Conservation (phyloP, 2,329 filamentous ascomycete species). For the Mycogone perniciosa region DNA sequence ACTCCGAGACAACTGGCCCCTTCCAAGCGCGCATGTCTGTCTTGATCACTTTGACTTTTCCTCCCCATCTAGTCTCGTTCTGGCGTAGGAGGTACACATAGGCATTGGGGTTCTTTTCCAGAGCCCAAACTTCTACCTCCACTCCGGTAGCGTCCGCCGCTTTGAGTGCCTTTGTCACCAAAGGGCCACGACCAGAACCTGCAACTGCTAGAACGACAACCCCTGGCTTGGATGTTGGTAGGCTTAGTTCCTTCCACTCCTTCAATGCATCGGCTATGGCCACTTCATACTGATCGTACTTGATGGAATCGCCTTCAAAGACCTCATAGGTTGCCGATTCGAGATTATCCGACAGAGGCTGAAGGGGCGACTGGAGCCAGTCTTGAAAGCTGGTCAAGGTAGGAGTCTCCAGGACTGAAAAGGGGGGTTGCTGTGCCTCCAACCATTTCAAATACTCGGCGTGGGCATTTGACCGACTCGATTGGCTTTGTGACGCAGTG, state of each 20-base stretch:
- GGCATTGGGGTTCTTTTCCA: constrained; percentile 98
- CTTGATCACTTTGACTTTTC: constrained; percentile 79
- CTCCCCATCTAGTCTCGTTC: constrained; percentile 75
- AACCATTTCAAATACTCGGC: constrained; percentile 79
- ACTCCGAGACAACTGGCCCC: constrained; percentile 56
- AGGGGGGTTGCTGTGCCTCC: constrained; percentile 70
- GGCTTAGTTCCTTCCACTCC: constrained; percentile 68
- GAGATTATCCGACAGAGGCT: constrained; percentile 91
- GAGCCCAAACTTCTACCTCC: constrained; percentile 77
- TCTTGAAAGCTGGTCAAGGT: constrained; percentile 67
- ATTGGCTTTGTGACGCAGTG: constrained; percentile 23
- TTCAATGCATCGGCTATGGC: constrained; percentile 74
- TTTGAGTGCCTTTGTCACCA: constrained; percentile 79
- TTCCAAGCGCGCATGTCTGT: constrained; percentile 97
- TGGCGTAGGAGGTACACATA: constrained; percentile 87
- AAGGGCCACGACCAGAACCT: constrained; percentile 83
- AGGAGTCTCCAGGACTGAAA: constrained; percentile 43
- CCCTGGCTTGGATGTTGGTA: constrained; percentile 64
- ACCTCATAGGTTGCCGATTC: constrained; percentile 98
- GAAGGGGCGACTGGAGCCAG: constrained; percentile 89
- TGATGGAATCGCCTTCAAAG: constrained; percentile 96
- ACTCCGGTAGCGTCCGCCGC: constrained; percentile 74
- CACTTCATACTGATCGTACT: constrained; percentile 91
- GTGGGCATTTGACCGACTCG: constrained; percentile 37
- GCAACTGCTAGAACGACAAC: constrained; percentile 84